Conservation (phyloP, 257 asterid genomes). For the Henckelia pumila region DNA sequence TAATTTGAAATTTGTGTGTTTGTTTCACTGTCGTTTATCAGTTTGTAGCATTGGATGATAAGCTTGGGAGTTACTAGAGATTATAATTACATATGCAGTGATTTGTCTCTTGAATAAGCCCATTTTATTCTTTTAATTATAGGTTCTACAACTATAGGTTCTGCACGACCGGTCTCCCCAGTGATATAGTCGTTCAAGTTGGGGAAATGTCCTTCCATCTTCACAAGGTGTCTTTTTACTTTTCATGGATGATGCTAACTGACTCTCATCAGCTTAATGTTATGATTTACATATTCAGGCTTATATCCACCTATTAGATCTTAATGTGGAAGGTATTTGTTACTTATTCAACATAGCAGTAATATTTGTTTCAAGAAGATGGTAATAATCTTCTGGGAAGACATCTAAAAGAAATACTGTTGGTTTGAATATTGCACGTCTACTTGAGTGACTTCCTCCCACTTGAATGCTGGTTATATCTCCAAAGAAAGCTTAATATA, state of each 20-base stretch:
- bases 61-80: neutral
- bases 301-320: neutral
- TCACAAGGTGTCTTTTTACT: slow-evolving; percentile 64
- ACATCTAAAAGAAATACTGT: too few species aligned
- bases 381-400: too few species aligned
- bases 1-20: neutral
- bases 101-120: neutral
- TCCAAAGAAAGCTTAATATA: neutral
- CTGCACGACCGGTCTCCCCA: slow-evolving; percentile 94
- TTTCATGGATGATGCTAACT: neutral
- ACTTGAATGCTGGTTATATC: neutral
- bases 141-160: slow-evolving; percentile 81
- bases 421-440: too few species aligned
- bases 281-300: neutral
- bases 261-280: neutral
- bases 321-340: neutral
- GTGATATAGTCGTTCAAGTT: slow-evolving; percentile 88
- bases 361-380: neutral
- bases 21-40: neutral
- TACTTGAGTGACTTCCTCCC: too few species aligned
- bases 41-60: neutral
- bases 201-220: slow-evolving; percentile 98
- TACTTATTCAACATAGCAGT: neutral
- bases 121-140: slow-evolving; percentile 13
- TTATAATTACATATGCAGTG: neutral